Percentiles rank a stretch among this genome's conserved stretches.
Conservation (phyloP, 345 rosid species). For the Schrenkiella parvula region DNA sequence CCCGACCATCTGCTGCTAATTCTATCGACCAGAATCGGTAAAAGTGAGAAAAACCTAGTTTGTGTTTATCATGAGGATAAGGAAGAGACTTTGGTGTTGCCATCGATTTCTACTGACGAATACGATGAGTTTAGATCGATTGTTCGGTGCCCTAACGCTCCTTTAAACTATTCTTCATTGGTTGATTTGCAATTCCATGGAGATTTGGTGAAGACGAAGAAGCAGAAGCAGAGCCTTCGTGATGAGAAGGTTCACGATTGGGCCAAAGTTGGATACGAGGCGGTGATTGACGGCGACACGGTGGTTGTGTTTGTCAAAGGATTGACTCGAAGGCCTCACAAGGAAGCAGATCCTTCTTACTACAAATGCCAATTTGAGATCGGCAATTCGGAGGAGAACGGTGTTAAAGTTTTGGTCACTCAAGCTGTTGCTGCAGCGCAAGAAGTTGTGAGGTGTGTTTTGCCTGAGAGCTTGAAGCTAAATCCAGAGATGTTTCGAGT, state of each 20-base stretch:
- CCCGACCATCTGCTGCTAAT: constrained; percentile 79
- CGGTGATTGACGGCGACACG: constrained; percentile 58
- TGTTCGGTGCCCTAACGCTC: constrained; percentile 71
- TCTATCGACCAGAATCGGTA: constrained; percentile 36
- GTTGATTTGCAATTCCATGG: constrained; percentile 52
- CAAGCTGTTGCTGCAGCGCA: constrained; percentile 78
- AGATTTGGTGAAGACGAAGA: constrained; percentile 38
- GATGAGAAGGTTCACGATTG: constrained; percentile 46
- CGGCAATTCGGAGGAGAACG: constrained; percentile 38
- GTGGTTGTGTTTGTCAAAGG: constrained; percentile 85
- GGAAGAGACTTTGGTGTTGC: constrained; percentile 24
- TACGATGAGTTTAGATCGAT: constrained; percentile 51
- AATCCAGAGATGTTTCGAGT: constrained; percentile 46
- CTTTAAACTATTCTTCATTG: constrained; percentile 50
- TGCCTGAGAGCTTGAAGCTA: constrained; percentile 54
- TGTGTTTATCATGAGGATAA: constrained; percentile 55
- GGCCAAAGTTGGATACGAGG: constrained; percentile 74
- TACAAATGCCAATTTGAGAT: constrained; percentile 72
- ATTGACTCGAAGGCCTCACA: constrained; percentile 79
- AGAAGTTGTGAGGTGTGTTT: constrained; percentile 80
- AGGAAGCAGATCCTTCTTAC: constrained; percentile 52
- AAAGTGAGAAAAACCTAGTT: constrained; percentile 32
- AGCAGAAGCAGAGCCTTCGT: not conserved
- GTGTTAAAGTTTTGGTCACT: constrained; percentile 43
- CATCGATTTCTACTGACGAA: constrained; percentile 53